These are phyloP conservation scores for Polygonum maritimum DNA, from an alignment of 148 eudicot genomes.

Conservation along the genomic window DNA sequence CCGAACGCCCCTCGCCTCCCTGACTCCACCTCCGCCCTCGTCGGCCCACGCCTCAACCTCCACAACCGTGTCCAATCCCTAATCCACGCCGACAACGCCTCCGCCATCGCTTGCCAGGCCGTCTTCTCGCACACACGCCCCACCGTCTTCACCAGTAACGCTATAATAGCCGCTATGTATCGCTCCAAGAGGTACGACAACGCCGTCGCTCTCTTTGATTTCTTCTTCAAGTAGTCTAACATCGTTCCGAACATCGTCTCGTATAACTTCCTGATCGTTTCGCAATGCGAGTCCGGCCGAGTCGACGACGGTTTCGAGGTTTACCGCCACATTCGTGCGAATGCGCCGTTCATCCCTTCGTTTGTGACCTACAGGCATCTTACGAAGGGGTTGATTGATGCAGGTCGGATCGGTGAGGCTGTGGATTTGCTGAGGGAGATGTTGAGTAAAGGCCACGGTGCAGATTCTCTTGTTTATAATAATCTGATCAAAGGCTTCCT, in stretches of 20 bases:
- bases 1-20: conserved; percentile 48
- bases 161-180: conserved; percentile 62
- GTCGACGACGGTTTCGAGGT: conserved; percentile 45
- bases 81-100: conserved; percentile 61
- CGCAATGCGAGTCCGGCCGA: conserved; percentile 43
- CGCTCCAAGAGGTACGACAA: conserved; percentile 48
- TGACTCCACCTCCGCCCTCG: conserved; percentile 60
- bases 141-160: conserved; percentile 92
- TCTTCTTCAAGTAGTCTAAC: conserved; percentile 50
- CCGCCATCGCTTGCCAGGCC: conserved; percentile 52
- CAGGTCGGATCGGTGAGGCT: conserved; percentile 54
- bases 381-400: conserved; percentile 60
- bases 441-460: conserved; percentile 67
- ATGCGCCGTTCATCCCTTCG: conserved; percentile 68
- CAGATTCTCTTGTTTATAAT: conserved; percentile 67
- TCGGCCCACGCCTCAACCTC: conserved; percentile 74
- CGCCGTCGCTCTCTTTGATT: conserved; percentile 48
- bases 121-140: conserved; percentile 60
- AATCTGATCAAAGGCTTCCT: conserved; percentile 69
- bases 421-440: conserved; percentile 57
- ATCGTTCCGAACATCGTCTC: conserved; percentile 68
- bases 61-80: conserved; percentile 87
- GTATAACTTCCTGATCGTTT: conserved; percentile 42
- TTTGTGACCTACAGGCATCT: conserved; percentile 58
- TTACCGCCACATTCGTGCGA: conserved; percentile 29